A percentile compares a stretch with the other conserved stretches of the same genome.
phyloP scores from a whole-genome alignment of 352 stramenopile genomes.

The Elongisporangium senticosum region DNA sequence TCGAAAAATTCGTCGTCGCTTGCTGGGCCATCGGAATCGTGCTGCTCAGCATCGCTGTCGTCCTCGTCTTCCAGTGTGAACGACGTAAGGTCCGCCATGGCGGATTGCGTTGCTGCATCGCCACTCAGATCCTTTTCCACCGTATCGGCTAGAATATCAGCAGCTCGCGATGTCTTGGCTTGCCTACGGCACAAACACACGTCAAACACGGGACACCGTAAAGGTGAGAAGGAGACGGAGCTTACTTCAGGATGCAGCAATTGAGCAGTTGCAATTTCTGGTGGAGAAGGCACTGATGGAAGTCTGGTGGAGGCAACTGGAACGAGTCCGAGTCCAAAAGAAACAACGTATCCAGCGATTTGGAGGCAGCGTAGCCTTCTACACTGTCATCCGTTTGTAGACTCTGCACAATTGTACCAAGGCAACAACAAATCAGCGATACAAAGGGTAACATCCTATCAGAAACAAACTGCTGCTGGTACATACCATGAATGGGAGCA shows the following conservation, averaged over 20 bases:
- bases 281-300: conserved; percentile 67
- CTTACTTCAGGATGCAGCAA: conserved; percentile 62
- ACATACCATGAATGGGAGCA: conserved; percentile 71
- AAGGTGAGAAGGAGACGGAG: not conserved
- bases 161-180: conserved; percentile 18
- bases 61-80: conserved; percentile 25
- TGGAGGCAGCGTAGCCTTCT: conserved; percentile 21
- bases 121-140: not conserved
- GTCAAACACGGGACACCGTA: not conserved
- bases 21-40: conserved; percentile 19
- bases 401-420: conserved; percentile 15
- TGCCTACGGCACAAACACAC: conserved; percentile 9
- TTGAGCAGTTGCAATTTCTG: conserved; percentile 82
- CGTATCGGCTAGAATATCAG: conserved; percentile 1
- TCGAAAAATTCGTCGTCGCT: conserved; percentile 86
- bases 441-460: conserved; percentile 3
- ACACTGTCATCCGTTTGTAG: conserved; percentile 20
- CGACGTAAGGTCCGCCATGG: conserved; percentile 22
- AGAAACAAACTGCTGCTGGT: not conserved
- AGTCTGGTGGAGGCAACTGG: conserved; percentile 52
- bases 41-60: conserved; percentile 11
- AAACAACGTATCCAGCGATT: conserved; percentile 45
- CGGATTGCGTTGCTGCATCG: conserved; percentile 2
- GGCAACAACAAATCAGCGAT: not conserved
- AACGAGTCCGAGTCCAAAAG: conserved; percentile 41